Base-by-base conservation (phyloP, 1,284 basidiomycete genomes). In the Melampsora larici-populina region DNA sequence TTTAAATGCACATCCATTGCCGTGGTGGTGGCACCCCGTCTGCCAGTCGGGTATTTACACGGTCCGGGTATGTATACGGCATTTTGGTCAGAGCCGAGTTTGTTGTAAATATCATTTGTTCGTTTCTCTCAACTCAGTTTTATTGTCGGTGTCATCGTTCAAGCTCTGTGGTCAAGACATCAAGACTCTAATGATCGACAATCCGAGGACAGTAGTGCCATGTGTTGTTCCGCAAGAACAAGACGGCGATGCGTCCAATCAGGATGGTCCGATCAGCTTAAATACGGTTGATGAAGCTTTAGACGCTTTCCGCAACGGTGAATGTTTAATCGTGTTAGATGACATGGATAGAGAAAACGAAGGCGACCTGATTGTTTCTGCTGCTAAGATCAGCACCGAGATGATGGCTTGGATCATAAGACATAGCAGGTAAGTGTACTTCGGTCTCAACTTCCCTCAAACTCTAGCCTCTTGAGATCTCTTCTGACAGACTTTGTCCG, bases 331-430 rank as follows among this genome's bases (percentile, higher is more conserved):
- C 2, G 94, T 97, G 21, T 94, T 97, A 90, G 94, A 97, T 84
- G 94, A 97, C 84, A 92, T 96, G 85, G 87, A 87, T 80, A 87
- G 95, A 79, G 94, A 97, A 86, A 97, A 97, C 83, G 94, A 97
- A 84, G 94, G 94, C 1, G 94, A 97, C 84, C 85, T 97, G 79
- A 92, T 97, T 82, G 90, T 93, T 82, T 89, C 94, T 18, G 94
- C 89, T 0, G 87, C 87, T 60, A 88, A 89, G 78, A 89, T 92
- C 80, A 94, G 94, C 26, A 93, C 93, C 0, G 92, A 97, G 85
- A 93, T 96, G 82, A 97, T 99, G 96, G 97, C 97, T 0, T 99
- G 94, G 93, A 92, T 99, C 88, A 94, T 99, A 84, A 90, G 91
- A 83, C 91, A 96, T 85, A 93, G 93, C 0, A 96, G 93, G 94